Evolutionary conservation across 2,329 filamentous ascomycete genomes (phyloP), one percentile per base, ranked within the genome.

Genomic region (Diaporthe australafricana): DNA sequence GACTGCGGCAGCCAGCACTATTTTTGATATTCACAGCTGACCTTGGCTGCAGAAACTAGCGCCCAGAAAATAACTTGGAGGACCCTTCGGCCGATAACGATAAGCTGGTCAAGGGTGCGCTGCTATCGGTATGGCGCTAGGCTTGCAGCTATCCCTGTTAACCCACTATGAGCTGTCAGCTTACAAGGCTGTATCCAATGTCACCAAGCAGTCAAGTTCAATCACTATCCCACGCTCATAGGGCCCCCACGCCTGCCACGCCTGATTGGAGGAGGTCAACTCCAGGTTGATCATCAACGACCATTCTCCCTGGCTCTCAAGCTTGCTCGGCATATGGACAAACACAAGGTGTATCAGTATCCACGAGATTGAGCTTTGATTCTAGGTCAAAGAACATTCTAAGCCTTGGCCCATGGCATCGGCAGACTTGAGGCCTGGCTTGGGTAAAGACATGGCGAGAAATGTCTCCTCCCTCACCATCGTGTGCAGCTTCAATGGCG

Each of bases 41-140:
- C 27, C 55, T 69, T 57, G 53, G 35, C 67, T 69, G 67, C 67
- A 69, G 56, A 69, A 69, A 60, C 56, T 57, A 69, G 67, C 67
- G 53, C 53, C 63, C 40, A 69, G 22, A 22, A 60, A 50, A 60
- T 60, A 50, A 60, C 35, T 20, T 60, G 30, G n/a, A 69, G 45
- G 55, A 50, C 56, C 56, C 47, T 56, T 32, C 20, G 22, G 2
- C 67, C 11, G 67, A 69, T 69, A 69, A 69, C 45, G 67, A 69
- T 69, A 69, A 69, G 53, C 32, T 16, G 17, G 30, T 14, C 66
- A 68, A 16, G 52, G 53, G 32, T 27, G 53, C 22, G 40, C 27
- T 48, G 55, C 22, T 57, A 38, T 11, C 55, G 1, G 16, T 9
- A 25, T 17, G 16, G 45, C 30, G 32, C 30, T 20, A 38, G n/a